A percentile compares a stretch with the other conserved stretches of the same genome.
Evolutionary conservation across 2,329 filamentous ascomycete genomes (phyloP).

Genomic region (Clarireedia sp.): DNA sequence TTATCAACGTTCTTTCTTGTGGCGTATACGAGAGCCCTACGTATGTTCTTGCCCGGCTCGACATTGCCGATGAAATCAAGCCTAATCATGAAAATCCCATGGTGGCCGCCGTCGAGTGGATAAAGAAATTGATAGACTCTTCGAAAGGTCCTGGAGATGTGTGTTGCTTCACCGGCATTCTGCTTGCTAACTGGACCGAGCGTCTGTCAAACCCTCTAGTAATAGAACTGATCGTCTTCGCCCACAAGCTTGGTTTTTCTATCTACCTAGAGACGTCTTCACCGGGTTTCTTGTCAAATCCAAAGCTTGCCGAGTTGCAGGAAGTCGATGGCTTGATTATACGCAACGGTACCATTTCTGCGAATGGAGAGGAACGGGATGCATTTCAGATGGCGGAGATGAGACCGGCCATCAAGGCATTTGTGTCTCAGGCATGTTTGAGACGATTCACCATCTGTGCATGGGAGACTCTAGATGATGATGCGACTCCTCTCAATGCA

Average conservation of each 20-base stretch:
- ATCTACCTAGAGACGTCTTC: slow-evolving; percentile 21
- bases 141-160: slow-evolving; percentile 13
- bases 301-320: slow-evolving; percentile 12
- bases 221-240: slow-evolving; percentile 19
- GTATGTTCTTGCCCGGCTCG: slow-evolving; percentile 20
- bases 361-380: slow-evolving; percentile 34
- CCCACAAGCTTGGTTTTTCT: slow-evolving; percentile 19
- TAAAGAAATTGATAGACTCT: slow-evolving; percentile 8
- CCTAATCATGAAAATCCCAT: slow-evolving; percentile 5
- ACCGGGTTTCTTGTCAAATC: slow-evolving; percentile 17
- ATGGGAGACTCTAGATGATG: slow-evolving; percentile 26
- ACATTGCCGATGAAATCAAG: slow-evolving; percentile 13
- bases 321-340: slow-evolving; percentile 33
- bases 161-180: slow-evolving; percentile 17
- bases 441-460: slow-evolving; percentile 23
- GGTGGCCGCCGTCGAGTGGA: neutral
- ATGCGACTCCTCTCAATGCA: slow-evolving; percentile 19
- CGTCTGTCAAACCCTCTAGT: slow-evolving; percentile 12
- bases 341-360: slow-evolving; percentile 36
- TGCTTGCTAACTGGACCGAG: slow-evolving; percentile 19
- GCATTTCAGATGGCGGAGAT: slow-evolving; percentile 33
- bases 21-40: slow-evolving; percentile 11
- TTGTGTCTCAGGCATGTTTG: slow-evolving; percentile 19
- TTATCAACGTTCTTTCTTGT: slow-evolving; percentile 29
- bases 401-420: slow-evolving; percentile 19